Evolutionary conservation across 23 red algal species (phyloP), one percentile per base, ranked within the genome.

Genomic region (Agarophyton chilense): DNA sequence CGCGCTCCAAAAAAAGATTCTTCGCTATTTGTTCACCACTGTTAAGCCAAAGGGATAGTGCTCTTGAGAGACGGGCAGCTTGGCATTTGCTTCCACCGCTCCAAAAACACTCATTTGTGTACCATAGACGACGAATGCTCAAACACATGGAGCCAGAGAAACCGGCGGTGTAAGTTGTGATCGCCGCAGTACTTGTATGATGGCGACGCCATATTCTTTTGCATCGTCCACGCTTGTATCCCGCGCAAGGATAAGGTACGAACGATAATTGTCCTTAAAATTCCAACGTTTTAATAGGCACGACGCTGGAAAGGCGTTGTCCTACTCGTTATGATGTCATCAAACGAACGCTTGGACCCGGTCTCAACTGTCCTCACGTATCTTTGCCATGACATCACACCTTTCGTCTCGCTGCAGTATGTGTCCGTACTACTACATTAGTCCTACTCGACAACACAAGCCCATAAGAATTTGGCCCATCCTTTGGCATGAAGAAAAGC

Each of bases 181-280:
- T 65, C 60, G 0, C 14, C 60, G 31, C 31, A 65, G 1, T 24
- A 8, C 22, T 21, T 8, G 31, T 61, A 22, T 61, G 56, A 32
- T n/a, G n/a, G n/a, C n/a, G n/a, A n/a, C 4, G 32, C 60, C 60
- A 7, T 6, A 17, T 65, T 35, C 25, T 14, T 65, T 36, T 65
- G 60, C 31, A 65, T 6, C 26, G 31, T 29, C 8, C 28, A 26
- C 26, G 11, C 31, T 65, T 65, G 60, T 18, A 65, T 65, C 60
- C 44, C 7, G 44, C 33, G 60, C 55, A 65, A 12, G 60, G 60
- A 65, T 65, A 65, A 38, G 60, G 60, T 65, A 65, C 60, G 60
- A 65, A 65, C 31, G 2, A 6, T 38, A 10, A 1, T 18, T 18
- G 2, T 33, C 22, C 31, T 33, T 36, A 14, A 33, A 55, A n/a